phyloP scores from a whole-genome alignment of 225 moss, liverwort and hornwort species.

The Takakia lepidozioides region DNA sequence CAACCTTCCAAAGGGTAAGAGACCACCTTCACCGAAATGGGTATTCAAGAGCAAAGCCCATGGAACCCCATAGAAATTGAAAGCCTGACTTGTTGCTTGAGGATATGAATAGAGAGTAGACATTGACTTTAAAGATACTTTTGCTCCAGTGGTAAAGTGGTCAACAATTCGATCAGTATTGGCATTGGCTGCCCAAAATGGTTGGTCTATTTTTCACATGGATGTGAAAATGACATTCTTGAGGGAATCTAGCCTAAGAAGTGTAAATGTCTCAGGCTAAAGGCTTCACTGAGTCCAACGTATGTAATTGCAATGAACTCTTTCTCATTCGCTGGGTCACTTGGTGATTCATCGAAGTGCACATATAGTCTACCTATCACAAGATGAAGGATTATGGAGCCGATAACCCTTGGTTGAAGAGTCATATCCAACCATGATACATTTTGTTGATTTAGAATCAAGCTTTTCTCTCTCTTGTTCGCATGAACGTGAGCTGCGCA shows the following conservation, averaged over 20 bases:
- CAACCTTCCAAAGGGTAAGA: neutral
- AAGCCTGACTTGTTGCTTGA: conserved; percentile 3
- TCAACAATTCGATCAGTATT: neutral
- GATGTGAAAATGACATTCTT: conserved; percentile 8
- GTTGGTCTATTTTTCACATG: neutral
- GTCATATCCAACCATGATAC: neutral
- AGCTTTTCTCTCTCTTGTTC: neutral
- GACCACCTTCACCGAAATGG: conserved; percentile 1
- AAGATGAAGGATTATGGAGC: too few species aligned
- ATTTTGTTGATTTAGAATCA: neutral
- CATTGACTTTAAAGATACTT: neutral
- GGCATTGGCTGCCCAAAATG: neutral
- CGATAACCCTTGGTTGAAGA: neutral
- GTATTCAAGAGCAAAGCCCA: neutral
- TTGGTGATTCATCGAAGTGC: too few species aligned
- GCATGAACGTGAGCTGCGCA: neutral
- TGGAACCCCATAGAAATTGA: neutral
- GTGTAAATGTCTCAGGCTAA: conserved; percentile 5
- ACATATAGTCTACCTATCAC: too few species aligned
- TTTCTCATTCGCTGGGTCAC: too few species aligned
- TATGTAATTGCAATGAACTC: too few species aligned
- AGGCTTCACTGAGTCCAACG: neutral
- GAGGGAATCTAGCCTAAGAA: conserved; percentile 1
- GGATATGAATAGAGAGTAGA: neutral
- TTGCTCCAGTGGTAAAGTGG: conserved; percentile 6